Evolutionary conservation across 2,329 filamentous ascomycete species (phyloP), one percentile per base, ranked within the genome.

Genomic region (Diaporthe sp.): DNA sequence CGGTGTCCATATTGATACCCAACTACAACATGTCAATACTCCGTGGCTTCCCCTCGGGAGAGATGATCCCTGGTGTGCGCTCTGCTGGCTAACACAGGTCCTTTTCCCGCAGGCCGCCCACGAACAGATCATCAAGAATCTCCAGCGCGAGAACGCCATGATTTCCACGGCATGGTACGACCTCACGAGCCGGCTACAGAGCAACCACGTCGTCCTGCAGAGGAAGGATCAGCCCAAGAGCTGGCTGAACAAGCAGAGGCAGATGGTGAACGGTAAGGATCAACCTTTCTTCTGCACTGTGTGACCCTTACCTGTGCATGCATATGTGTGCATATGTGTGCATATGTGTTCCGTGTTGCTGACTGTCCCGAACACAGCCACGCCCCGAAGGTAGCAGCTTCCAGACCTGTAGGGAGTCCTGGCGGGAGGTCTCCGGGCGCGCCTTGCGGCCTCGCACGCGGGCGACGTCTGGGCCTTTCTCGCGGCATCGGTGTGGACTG

Each of bases 151-250:
- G 83, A 95, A 95, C 82, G 89, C 89, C 52, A 88, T 97, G 81
- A 95, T 97, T 79, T 88, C 92, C 35, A 93, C 92, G n/a, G 95
- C 95, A 2, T 97, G 94, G 94, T 96, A 96, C 84, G 94, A 96
- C 82, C 89, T 97, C 79, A 92, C 92, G 35, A 92, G 89, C 81
- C 89, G 95, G 69, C 84, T 97, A 78, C 94, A 97, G 84, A 95
- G 93, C 85, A 96, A 96, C 82, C 94, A 94, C 76, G 92, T 96
- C 55, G 91, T 94, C 72, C 84, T 97, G 76, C 93, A 95, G 81
- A 87, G 95, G 77, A 89, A 93, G 78, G 94, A 96, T 79, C 89
- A 90, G 78, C 93, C 94, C 19, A 93, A 91, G 84, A 96, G 94
- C 84, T 97, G 94, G 94, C 85, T 97, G 79, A 94, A 94, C 80